Conservation (phyloP, 768 basidiomycete genomes). For the Collybia nuda region DNA sequence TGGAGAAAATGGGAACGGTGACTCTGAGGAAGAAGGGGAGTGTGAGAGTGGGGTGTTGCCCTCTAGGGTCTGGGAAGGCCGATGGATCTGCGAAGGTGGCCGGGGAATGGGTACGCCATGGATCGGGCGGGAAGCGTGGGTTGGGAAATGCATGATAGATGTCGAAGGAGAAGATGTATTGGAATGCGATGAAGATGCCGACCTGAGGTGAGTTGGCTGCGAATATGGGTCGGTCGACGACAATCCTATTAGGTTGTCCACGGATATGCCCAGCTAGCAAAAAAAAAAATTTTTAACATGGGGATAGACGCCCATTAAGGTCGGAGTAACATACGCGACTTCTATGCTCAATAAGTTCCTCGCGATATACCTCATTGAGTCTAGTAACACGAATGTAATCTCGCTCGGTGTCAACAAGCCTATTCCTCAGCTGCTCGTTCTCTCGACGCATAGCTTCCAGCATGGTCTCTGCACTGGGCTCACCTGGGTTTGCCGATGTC, state of each 20-base stretch:
- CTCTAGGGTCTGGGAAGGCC: constrained; percentile 49
- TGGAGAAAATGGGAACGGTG: constrained; percentile 69
- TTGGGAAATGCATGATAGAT: constrained; percentile 37
- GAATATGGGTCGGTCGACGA: constrained; percentile 65
- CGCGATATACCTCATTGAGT: constrained; percentile 81
- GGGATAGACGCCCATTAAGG: constrained; percentile 3
- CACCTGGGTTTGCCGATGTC: constrained; percentile 23
- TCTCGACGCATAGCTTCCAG: constrained; percentile 76
- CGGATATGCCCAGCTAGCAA: constrained; percentile 65
- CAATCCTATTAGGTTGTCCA: constrained; percentile 79
- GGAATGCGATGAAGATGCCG: constrained; percentile 36
- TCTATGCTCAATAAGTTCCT: constrained; percentile 79
- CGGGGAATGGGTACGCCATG: constrained; percentile 78
- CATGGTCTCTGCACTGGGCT: constrained; percentile 56
- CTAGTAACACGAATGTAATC: constrained; percentile 74
- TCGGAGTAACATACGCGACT: constrained; percentile 55
- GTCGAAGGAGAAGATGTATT: constrained; percentile 46
- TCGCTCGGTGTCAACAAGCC: constrained; percentile 72
- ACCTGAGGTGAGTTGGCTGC: constrained; percentile 67
- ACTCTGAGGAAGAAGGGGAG: constrained; percentile 66
- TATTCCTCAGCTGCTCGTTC: constrained; percentile 70
- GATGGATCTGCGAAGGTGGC: constrained; percentile 60
- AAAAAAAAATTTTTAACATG: constrained; percentile 9
- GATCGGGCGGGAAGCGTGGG: constrained; percentile 31
- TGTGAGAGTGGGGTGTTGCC: constrained; percentile 63